Evolutionary conservation across 2,329 filamentous ascomycete genomes (phyloP).

Genomic region (Rosellinia necatrix): DNA sequence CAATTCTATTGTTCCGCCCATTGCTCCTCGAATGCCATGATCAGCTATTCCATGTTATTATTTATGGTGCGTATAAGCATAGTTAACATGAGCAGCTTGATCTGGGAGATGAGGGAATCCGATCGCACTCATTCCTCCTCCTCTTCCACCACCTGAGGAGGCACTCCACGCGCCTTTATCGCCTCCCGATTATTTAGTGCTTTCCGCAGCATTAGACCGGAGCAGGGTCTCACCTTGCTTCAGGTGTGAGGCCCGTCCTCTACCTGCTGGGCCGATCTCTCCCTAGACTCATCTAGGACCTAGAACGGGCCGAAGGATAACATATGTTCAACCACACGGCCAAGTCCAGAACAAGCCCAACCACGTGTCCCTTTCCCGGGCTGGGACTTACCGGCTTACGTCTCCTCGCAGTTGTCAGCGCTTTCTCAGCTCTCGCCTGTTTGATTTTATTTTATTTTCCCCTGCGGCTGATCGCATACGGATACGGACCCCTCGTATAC

Average conservation of each 20-base stretch:
- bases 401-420: not conserved
- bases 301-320: constrained; percentile 2
- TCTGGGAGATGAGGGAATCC: too few relatives aligned
- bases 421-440: constrained; percentile 13
- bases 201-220: too few relatives aligned
- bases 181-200: not conserved
- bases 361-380: not conserved
- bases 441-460: too few relatives aligned
- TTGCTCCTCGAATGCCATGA: too few relatives aligned
- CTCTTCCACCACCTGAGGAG: too few relatives aligned
- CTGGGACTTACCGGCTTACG: constrained; percentile 3
- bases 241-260: not conserved
- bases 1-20: too few relatives aligned
- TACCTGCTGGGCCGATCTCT: too few relatives aligned
- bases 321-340: not conserved
- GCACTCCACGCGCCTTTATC: too few relatives aligned
- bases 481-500: constrained; percentile 6
- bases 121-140: too few relatives aligned
- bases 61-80: too few relatives aligned
- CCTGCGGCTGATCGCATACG: constrained; percentile 5
- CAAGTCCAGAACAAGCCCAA: constrained; percentile 13
- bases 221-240: constrained; percentile 10
- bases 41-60: too few relatives aligned
- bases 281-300: constrained; percentile 1
- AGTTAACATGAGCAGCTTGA: too few relatives aligned